A percentile compares a stretch with the other conserved stretches of the same genome.
Evolutionary conservation across 768 basidiomycete species (phyloP).

Genomic region (Suillus placidus): DNA sequence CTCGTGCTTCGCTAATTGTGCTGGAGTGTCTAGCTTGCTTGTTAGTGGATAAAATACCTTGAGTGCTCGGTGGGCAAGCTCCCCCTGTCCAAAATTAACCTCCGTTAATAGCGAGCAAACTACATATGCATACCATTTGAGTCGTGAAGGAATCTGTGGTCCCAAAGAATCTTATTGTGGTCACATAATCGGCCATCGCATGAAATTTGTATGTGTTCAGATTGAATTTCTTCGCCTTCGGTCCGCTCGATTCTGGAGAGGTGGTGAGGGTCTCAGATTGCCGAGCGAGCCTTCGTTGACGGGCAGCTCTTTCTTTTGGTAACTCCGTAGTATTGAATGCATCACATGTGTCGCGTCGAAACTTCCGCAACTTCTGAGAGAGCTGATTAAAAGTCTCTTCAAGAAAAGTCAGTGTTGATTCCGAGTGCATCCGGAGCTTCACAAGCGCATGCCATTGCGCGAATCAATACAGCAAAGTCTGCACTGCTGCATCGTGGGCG

Average conservation of each 20-base stretch:
- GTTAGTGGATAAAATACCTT: constrained; percentile 41
- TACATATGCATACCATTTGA: too few species aligned
- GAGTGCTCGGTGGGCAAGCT: constrained; percentile 36
- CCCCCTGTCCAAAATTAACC: too few species aligned
- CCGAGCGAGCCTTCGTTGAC: constrained; percentile 20
- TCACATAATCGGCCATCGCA: constrained; percentile 26
- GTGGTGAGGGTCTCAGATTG: constrained; percentile 1
- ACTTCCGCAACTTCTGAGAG: constrained; percentile 32
- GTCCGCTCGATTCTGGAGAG: neutral
- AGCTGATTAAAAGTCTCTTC: constrained; percentile 9
- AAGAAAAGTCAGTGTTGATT: constrained; percentile 23
- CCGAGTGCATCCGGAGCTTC: constrained; percentile 34
- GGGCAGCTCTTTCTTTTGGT: constrained; percentile 28
- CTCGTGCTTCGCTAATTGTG: constrained; percentile 33
- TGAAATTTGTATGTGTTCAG: constrained; percentile 32
- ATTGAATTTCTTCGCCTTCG: constrained; percentile 19
- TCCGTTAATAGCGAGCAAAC: constrained; percentile 18
- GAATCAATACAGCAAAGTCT: constrained; percentile 33
- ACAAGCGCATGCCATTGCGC: too few species aligned
- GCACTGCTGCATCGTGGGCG: constrained; percentile 22
- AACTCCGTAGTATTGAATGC: constrained; percentile 32
- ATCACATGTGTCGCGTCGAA: constrained; percentile 28
- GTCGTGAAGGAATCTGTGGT: too few species aligned
- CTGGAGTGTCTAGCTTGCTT: constrained; percentile 33
- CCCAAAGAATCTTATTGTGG: neutral